Percentiles rank a stretch among this genome's conserved stretches.
phyloP scores from a whole-genome alignment of 2,329 filamentous ascomycete species.

The Arthrobotrys entomopaga region DNA sequence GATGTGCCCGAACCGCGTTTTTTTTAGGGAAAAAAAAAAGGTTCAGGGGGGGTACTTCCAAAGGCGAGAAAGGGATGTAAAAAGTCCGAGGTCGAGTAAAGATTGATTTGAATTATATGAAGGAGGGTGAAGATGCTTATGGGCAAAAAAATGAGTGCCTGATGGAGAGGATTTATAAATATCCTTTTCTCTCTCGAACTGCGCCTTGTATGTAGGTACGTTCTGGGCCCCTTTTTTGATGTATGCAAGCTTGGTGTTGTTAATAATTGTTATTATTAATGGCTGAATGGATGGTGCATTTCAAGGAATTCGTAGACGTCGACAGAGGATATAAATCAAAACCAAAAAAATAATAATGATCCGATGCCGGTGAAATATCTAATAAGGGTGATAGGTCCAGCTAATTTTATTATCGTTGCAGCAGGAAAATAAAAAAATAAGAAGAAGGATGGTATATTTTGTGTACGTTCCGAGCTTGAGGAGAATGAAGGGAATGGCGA shows the following conservation, averaged over 20 bases:
- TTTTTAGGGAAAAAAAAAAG: conserved; percentile 7
- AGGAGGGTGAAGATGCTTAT: neutral
- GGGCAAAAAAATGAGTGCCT: neutral
- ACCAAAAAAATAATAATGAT: neutral
- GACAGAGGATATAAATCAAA: neutral
- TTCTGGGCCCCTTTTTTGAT: neutral
- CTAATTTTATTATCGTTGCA: neutral
- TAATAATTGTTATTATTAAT: neutral
- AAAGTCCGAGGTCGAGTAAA: neutral
- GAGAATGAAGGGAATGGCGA: too few species aligned
- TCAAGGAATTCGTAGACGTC: conserved; percentile 13
- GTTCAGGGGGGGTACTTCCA: neutral
- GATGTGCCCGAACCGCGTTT: too few species aligned
- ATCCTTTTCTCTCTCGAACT: neutral
- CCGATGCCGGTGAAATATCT: conserved; percentile 1
- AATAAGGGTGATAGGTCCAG: neutral
- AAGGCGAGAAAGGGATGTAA: neutral
- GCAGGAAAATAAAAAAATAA: neutral
- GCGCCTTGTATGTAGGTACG: neutral
- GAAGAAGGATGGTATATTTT: neutral
- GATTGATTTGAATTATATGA: neutral
- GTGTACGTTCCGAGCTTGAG: too few species aligned
- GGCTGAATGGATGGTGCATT: conserved; percentile 6
- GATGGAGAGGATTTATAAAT: conserved; percentile 5
- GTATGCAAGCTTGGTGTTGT: neutral